Percentiles rank a stretch among this genome's conserved stretches.
These are phyloP conservation scores for Kregervanrija fluxuum DNA, from an alignment of 805 yeast genomes.

Conservation along the genomic window DNA sequence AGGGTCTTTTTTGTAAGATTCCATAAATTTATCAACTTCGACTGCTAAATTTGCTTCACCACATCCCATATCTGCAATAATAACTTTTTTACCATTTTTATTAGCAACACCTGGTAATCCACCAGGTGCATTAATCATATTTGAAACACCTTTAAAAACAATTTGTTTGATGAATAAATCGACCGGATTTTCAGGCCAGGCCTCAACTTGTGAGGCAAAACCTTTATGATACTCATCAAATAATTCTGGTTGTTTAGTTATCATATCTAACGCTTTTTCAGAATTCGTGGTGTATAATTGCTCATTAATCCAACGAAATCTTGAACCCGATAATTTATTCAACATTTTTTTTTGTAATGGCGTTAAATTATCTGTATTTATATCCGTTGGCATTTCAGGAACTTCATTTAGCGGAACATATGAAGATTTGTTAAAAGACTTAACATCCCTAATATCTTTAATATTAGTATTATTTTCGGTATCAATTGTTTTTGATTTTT, in stretches of 20 bases:
- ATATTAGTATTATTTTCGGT: neutral
- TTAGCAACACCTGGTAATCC: slow-evolving; percentile 72
- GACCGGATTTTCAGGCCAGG: slow-evolving; percentile 99
- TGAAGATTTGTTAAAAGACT: neutral
- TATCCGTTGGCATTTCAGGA: slow-evolving; percentile 18
- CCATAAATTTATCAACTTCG: slow-evolving; percentile 48
- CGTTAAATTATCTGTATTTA: slow-evolving; percentile 42
- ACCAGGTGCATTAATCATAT: slow-evolving; percentile 85
- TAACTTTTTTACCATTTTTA: slow-evolving; percentile 45
- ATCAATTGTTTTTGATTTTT: slow-evolving; percentile 5
- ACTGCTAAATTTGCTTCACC: slow-evolving; percentile 89
- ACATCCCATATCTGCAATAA: slow-evolving; percentile 97
- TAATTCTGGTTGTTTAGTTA: slow-evolving; percentile 74
- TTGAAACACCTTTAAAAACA: slow-evolving; percentile 47
- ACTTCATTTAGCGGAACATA: neutral
- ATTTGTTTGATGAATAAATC: slow-evolving; percentile 75
- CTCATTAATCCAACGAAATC: slow-evolving; percentile 98
- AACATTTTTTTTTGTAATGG: slow-evolving; percentile 94
- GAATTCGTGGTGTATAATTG: slow-evolving; percentile 88
- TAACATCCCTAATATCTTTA: slow-evolving; percentile 1
- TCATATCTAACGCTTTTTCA: slow-evolving; percentile 62
- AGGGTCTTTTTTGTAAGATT: slow-evolving; percentile 21
- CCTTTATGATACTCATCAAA: slow-evolving; percentile 96
- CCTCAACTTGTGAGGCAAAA: slow-evolving; percentile 86
- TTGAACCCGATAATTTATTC: slow-evolving; percentile 87